Percentiles rank a stretch among this genome's conserved stretches.
Conservation (phyloP, 345 rosid species). For the Hevea brasiliensis region DNA sequence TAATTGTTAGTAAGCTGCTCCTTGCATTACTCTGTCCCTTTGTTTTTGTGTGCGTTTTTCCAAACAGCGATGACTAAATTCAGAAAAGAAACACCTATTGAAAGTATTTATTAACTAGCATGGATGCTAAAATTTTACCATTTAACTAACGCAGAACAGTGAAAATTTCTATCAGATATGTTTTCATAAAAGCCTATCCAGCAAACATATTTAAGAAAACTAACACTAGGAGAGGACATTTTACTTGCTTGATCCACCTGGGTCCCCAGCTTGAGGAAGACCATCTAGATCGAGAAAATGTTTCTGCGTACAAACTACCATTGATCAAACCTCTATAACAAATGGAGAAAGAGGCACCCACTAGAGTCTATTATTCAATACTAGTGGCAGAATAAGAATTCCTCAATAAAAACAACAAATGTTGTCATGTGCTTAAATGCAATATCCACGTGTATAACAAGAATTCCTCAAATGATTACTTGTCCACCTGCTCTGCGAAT, state of each 20-base stretch:
- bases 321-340: constrained; percentile 69
- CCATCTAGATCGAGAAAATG: constrained; percentile 74
- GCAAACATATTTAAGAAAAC: neutral
- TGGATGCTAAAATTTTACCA: neutral
- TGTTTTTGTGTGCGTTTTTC: too few relatives aligned
- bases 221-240: constrained; percentile 10
- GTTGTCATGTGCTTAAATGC: neutral
- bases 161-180: neutral
- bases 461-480: too few relatives aligned
- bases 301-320: constrained; percentile 74
- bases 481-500: constrained; percentile 56
- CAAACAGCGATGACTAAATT: neutral
- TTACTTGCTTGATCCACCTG: constrained; percentile 80
- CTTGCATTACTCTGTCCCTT: neutral
- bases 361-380: neutral
- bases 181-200: neutral
- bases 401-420: neutral
- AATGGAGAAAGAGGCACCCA: constrained; percentile 1
- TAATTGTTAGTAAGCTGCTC: neutral
- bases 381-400: constrained; percentile 1
- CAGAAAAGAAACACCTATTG: neutral
- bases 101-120: neutral
- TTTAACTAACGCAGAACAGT: neutral
- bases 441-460: neutral
- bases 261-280: constrained; percentile 91